Conservation (phyloP, 306 rosid genomes). For the peach (Prunus persica) region Prunus_persica_NCBIv2 NC_034013.1:15806501-15807000, state of each 20-base stretch:
- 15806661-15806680: constrained; percentile 41
- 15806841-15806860: constrained; percentile 37
- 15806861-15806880: not conserved
- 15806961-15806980: not conserved
- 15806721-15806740: constrained; percentile 45
- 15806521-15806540: constrained; percentile 98
- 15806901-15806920: not conserved
- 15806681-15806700: constrained; percentile 52
- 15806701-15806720: constrained; percentile 61
- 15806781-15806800: constrained; percentile 39
- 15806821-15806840: constrained; percentile 71
- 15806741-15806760: constrained; percentile 46
- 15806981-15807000: not conserved
- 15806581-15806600: constrained; percentile 35
- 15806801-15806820: constrained; percentile 55
- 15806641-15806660: constrained; percentile 65
- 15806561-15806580: constrained; percentile 61
- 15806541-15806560: constrained; percentile 81
- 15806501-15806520: constrained; percentile 90
- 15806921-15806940: not conserved
- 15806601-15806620: constrained; percentile 54
- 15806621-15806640: constrained; percentile 41
- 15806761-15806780: constrained; percentile 50
- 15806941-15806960: not conserved
- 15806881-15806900: not conserved